Evolutionary conservation across 1,139 yeast species (phyloP).

Genomic region (Geotrichum reessii): DNA sequence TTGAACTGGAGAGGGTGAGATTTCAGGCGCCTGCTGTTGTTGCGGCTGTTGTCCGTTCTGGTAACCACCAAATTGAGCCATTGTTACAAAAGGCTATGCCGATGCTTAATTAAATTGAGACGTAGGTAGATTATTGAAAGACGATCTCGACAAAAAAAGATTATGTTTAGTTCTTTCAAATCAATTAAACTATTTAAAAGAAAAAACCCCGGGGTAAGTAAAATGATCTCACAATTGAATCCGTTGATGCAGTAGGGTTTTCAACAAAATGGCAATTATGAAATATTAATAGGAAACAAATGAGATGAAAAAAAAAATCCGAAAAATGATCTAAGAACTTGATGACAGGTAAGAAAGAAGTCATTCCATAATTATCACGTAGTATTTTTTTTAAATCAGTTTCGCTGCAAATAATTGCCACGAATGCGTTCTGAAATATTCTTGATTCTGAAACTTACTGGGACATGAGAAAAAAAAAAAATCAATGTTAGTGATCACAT

Average conservation of each 20-base stretch:
- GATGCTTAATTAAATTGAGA: background rate
- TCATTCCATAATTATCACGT: background rate
- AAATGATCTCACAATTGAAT: background rate
- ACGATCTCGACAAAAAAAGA: background rate
- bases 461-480: background rate
- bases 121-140: background rate
- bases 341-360: background rate
- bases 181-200: background rate
- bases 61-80: slow-evolving; percentile 17
- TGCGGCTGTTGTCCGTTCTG: slow-evolving; percentile 14
- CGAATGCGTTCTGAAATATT: slow-evolving; percentile 5
- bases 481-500: too few relatives aligned
- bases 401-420: background rate
- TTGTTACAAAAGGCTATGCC: background rate
- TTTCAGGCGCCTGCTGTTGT: slow-evolving; percentile 2
- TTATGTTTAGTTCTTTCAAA: background rate
- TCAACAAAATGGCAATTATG: background rate
- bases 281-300: background rate
- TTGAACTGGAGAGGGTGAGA: slow-evolving; percentile 6
- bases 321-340: background rate
- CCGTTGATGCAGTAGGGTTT: background rate
- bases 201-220: background rate
- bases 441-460: slow-evolving; percentile 5
- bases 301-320: background rate
- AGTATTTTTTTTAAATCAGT: background rate